phyloP scores from a whole-genome alignment of 2,329 filamentous ascomycete species.

The Ophiostoma piceae region DNA sequence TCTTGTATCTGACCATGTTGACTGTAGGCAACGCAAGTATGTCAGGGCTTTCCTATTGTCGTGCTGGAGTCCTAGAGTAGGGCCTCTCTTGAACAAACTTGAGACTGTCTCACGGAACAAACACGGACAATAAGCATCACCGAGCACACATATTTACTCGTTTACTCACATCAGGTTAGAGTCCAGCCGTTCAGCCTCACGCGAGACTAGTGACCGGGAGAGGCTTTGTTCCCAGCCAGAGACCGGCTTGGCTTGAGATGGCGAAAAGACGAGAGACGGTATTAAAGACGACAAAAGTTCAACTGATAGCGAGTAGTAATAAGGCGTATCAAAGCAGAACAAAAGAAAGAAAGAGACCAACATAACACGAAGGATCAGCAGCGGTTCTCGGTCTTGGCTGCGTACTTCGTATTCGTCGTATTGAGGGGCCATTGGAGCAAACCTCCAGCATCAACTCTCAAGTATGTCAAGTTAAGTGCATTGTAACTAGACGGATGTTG shows the following conservation, averaged over 20 bases:
- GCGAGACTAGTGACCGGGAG: neutral
- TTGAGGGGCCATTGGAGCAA: neutral
- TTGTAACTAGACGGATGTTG: too few species aligned
- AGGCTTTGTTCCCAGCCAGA: neutral
- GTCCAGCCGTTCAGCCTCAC: neutral
- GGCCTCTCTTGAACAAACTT: neutral
- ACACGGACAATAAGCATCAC: neutral
- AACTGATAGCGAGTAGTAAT: too few species aligned
- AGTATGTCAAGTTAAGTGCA: too few species aligned
- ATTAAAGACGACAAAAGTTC: too few species aligned
- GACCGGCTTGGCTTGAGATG: neutral
- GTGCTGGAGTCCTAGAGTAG: too few species aligned
- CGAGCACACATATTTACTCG: too few species aligned
- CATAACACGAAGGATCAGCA: neutral
- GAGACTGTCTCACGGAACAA: neutral
- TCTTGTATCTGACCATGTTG: neutral
- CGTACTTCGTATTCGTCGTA: neutral
- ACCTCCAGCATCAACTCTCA: neutral
- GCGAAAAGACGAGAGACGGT: too few species aligned
- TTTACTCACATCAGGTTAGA: neutral
- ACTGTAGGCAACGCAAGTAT: neutral
- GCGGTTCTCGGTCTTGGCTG: neutral
- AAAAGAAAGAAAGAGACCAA: neutral
- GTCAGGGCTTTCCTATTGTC: too few species aligned
- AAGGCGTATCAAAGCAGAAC: too few species aligned